Evolutionary conservation across 1,284 basidiomycete species (phyloP).

Genomic region (Boletellus deceptivus): DNA sequence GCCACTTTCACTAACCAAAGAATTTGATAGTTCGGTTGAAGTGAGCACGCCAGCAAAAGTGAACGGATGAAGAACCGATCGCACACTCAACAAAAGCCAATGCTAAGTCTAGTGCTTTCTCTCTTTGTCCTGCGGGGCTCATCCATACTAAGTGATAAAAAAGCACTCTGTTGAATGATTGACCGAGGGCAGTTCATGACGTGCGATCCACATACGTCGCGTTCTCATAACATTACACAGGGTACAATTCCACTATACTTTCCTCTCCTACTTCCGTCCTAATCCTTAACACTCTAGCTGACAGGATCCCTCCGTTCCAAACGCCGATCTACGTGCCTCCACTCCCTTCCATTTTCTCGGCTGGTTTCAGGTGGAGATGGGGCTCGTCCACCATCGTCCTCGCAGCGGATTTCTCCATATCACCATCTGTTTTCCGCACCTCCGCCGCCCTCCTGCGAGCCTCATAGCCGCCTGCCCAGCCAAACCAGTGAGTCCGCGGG

Average conservation of each 20-base stretch:
- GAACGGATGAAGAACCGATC: background rate
- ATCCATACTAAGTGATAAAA: no score
- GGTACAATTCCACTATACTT: no score
- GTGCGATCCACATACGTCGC: no score
- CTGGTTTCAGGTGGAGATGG: background rate
- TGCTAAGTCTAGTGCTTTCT: no score
- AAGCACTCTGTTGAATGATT: no score
- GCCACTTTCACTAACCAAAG: slow-evolving; percentile 51
- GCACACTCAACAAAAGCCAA: slow-evolving; percentile 57
- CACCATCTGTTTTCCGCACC: background rate
- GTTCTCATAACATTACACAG: no score
- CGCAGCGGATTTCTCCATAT: background rate
- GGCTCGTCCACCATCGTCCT: background rate
- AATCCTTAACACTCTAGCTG: no score
- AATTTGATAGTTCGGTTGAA: slow-evolving; percentile 51
- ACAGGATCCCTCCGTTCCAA: background rate
- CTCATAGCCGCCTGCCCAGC: slow-evolving; percentile 51
- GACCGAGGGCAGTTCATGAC: no score
- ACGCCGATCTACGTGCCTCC: background rate
- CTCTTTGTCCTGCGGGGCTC: no score
- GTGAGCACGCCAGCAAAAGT: slow-evolving; percentile 4
- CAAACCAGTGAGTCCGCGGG: slow-evolving; percentile 51
- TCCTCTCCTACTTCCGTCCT: no score
- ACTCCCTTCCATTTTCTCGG: slow-evolving; percentile 9
- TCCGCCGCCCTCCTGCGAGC: slow-evolving; percentile 32